phyloP scores from a whole-genome alignment of 306 rosid genomes.

The Bauhinia variegata region DNA sequence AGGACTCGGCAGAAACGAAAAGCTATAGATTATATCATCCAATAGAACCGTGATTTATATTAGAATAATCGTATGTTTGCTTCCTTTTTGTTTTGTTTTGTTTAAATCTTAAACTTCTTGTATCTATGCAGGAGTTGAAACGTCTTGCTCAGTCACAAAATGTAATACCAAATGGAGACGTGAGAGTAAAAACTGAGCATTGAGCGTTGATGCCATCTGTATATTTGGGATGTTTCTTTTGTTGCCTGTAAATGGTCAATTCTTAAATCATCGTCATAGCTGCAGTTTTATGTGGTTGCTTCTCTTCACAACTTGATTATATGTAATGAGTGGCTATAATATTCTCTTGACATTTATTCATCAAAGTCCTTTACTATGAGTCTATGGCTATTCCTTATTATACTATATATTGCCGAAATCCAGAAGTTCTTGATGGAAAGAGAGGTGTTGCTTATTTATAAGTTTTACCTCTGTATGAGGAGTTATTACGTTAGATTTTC shows the following conservation, averaged over 20 bases:
- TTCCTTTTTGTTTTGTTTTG: too few species aligned
- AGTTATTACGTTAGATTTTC: too few species aligned
- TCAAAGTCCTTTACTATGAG: too few species aligned
- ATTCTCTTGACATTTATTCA: too few species aligned
- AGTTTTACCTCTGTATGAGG: too few species aligned
- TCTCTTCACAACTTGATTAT: too few species aligned
- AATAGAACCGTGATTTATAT: slow-evolving; percentile 1
- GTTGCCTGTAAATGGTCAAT: not conserved
- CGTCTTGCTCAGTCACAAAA: slow-evolving; percentile 77
- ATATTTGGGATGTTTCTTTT: slow-evolving; percentile 18
- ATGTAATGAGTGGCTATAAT: not conserved
- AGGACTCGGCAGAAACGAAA: not conserved
- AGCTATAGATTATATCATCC: not conserved
- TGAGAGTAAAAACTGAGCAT: slow-evolving; percentile 72
- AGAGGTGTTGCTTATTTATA: too few species aligned
- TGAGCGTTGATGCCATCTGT: slow-evolving; percentile 33
- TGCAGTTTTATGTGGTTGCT: not conserved
- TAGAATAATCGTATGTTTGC: not conserved
- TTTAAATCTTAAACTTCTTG: slow-evolving; percentile 23
- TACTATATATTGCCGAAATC: too few species aligned
- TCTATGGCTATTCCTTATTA: too few species aligned
- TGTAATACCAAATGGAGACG: slow-evolving; percentile 78
- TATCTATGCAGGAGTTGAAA: slow-evolving; percentile 69
- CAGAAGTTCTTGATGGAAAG: too few species aligned
- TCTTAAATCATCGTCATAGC: not conserved